Evolutionary conservation across 805 yeast genomes (phyloP).

Genomic region (Myxozyma neglecta): DNA sequence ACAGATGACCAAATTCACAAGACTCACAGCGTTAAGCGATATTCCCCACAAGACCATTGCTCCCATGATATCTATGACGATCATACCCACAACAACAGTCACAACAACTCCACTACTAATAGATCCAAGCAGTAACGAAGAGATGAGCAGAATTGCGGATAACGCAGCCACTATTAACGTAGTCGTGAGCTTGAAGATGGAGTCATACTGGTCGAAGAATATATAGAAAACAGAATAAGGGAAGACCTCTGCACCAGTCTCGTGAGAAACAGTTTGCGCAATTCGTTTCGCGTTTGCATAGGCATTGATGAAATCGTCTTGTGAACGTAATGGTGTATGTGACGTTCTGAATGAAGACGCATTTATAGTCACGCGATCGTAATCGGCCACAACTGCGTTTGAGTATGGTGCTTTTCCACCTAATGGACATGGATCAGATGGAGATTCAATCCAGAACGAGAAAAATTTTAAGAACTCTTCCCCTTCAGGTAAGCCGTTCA

Average conservation of each 20-base stretch:
- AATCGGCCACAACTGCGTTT: slow-evolving; percentile 51
- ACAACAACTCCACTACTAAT: slow-evolving; percentile 58
- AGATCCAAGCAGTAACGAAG: slow-evolving; percentile 67
- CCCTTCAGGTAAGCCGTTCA: slow-evolving; percentile 82
- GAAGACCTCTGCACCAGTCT: slow-evolving; percentile 58
- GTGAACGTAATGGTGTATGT: slow-evolving; percentile 78
- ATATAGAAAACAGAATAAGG: slow-evolving; percentile 93
- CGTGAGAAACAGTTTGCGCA: slow-evolving; percentile 48
- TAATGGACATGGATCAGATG: slow-evolving; percentile 88
- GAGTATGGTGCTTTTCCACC: slow-evolving; percentile 95
- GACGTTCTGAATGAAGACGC: slow-evolving; percentile 76
- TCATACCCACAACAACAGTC: slow-evolving; percentile 58
- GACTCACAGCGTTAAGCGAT: slow-evolving; percentile 80
- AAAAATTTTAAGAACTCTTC: slow-evolving; percentile 71
- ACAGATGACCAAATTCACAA: slow-evolving; percentile 90
- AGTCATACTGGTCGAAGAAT: slow-evolving; percentile 82
- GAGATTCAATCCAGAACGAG: slow-evolving; percentile 76
- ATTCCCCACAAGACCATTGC: slow-evolving; percentile 73
- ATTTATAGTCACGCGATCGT: slow-evolving; percentile 44
- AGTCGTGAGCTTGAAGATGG: slow-evolving; percentile 61
- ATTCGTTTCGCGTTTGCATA: slow-evolving; percentile 70
- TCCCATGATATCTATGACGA: slow-evolving; percentile 74
- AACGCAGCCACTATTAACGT: slow-evolving; percentile 55
- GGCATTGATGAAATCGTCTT: slow-evolving; percentile 78
- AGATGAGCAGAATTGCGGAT: slow-evolving; percentile 51